Evolutionary conservation across 148 eudicot species (phyloP).

Genomic region (Vaccinium vitisidaea): DNA sequence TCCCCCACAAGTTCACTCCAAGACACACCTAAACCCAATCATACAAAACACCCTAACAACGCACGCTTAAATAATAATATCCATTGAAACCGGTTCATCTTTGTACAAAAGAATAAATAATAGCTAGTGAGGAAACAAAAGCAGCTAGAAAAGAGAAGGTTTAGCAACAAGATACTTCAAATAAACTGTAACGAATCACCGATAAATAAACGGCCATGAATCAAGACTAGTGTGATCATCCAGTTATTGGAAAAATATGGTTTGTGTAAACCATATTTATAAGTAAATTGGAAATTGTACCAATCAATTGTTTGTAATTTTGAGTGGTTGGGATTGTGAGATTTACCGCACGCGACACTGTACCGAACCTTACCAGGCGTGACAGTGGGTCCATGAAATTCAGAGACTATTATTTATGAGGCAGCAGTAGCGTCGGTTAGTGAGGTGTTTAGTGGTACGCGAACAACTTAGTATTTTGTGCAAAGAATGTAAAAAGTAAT

Average conservation of each 20-base stretch:
- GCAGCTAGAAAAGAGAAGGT: conserved; percentile 6
- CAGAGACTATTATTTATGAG: no score
- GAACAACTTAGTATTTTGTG: not conserved
- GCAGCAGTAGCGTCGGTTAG: not conserved
- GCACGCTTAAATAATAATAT: not conserved
- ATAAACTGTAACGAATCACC: not conserved
- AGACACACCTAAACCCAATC: conserved; percentile 32
- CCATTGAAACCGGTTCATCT: not conserved
- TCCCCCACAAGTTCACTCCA: not conserved
- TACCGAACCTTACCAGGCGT: no score
- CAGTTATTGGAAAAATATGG: not conserved
- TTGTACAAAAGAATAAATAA: not conserved
- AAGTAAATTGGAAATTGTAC: no score
- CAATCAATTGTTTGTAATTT: no score
- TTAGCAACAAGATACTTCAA: not conserved
- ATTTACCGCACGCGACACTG: no score
- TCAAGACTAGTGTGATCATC: not conserved
- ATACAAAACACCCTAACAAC: conserved; percentile 19
- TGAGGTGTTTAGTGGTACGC: not conserved
- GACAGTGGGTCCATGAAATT: no score
- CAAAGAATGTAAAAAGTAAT: no score
- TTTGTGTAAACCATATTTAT: no score
- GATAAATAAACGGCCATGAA: not conserved
- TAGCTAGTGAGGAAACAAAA: not conserved
- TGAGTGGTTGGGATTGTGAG: no score